Conservation (phyloP, 805 yeast genomes). For the Starmerella asiatica region DNA sequence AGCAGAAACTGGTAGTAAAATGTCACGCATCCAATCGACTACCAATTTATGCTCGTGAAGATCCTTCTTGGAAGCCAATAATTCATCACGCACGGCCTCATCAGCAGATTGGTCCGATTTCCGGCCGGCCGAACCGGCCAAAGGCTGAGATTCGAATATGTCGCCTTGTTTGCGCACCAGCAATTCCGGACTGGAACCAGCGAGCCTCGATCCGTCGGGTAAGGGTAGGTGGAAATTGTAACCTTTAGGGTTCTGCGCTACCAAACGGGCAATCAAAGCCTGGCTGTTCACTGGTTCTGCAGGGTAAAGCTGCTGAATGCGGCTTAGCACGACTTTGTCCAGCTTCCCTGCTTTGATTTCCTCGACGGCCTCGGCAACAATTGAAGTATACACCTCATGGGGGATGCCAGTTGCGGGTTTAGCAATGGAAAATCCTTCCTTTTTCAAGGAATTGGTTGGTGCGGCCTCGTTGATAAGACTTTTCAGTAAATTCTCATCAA, state of each 20-base stretch:
- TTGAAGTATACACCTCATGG: constrained; percentile 8
- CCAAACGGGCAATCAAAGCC: constrained; percentile 2
- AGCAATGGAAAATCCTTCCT: too few relatives aligned
- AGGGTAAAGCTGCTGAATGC: constrained; percentile 4
- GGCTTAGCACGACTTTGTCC: constrained; percentile 13
- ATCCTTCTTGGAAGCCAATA: constrained; percentile 8
- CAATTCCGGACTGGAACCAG: constrained; percentile 14
- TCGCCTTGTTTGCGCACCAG: constrained; percentile 9
- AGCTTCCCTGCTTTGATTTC: constrained; percentile 3
- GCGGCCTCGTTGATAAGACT: neutral
- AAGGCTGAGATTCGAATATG: constrained; percentile 8
- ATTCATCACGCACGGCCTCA: neutral
- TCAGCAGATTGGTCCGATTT: neutral
- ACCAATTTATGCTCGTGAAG: constrained; percentile 12
- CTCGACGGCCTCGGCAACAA: constrained; percentile 7
- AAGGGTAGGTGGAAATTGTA: constrained; percentile 13
- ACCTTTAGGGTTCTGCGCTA: constrained; percentile 8
- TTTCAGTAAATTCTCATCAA: neutral
- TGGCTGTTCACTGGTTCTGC: constrained; percentile 1
- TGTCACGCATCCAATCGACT: constrained; percentile 8
- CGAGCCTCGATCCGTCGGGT: constrained; percentile 4
- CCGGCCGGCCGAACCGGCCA: constrained; percentile 15
- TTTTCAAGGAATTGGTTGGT: neutral
- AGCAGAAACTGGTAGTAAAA: constrained; percentile 1
- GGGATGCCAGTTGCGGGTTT: neutral